Percentiles rank a stretch among this genome's conserved stretches.
These are phyloP conservation scores for Phlebiopsis gigantea DNA, from an alignment of 768 basidiomycete genomes.

Conservation along the genomic window DNA sequence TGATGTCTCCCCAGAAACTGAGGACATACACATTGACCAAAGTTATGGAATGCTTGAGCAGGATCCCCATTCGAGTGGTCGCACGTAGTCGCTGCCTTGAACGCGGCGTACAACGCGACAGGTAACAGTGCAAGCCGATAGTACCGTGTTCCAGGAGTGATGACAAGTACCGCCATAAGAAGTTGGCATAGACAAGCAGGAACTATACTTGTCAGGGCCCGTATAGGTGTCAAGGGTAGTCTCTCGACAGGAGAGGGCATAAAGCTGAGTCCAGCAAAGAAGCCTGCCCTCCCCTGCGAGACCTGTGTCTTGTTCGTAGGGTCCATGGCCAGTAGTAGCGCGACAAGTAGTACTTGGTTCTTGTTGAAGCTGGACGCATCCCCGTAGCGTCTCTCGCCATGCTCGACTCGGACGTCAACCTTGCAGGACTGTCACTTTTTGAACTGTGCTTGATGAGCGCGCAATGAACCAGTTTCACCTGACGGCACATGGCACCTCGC, in stretches of 20 bases:
- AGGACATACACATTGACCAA: slow-evolving; percentile 7
- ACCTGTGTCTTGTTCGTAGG: neutral
- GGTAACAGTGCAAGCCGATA: neutral
- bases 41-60: neutral
- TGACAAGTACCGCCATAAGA: slow-evolving; percentile 5
- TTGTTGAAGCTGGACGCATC: too few species aligned
- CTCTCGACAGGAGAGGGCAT: slow-evolving; percentile 5
- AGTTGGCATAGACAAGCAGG: slow-evolving; percentile 6
- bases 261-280: slow-evolving; percentile 1
- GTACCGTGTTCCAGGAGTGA: slow-evolving; percentile 1
- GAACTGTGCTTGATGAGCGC: too few species aligned
- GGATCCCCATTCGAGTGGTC: slow-evolving; percentile 3
- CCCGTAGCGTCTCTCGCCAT: too few species aligned
- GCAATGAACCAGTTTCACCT: too few species aligned
- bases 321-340: too few species aligned
- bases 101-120: slow-evolving; percentile 2
- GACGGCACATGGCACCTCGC: too few species aligned
- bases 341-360: too few species aligned
- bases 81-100: neutral
- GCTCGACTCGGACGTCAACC: too few species aligned
- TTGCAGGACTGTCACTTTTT: too few species aligned
- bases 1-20: neutral
- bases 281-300: neutral
- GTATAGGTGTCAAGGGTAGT: neutral
- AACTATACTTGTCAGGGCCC: neutral